Conservation (phyloP, 495 filamentous ascomycete genomes). For the Bryoglossum gracile region DNA sequence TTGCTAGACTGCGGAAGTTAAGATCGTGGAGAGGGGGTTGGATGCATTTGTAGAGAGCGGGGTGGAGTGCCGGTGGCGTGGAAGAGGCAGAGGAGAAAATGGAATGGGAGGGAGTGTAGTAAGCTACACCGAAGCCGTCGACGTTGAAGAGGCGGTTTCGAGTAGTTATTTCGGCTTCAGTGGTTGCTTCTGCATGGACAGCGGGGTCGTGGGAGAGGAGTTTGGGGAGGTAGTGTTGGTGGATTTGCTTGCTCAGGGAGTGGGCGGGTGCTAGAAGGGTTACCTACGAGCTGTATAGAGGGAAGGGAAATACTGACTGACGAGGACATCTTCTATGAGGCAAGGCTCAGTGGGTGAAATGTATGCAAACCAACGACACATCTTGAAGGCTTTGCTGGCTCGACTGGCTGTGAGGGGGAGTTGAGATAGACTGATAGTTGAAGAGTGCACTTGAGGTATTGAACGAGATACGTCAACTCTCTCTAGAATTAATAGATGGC, state of each 20-base stretch:
- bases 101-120: constrained; percentile 17
- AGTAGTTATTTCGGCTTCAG: constrained; percentile 29
- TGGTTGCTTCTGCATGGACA: constrained; percentile 23
- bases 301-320: constrained; percentile 14
- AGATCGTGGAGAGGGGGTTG: constrained; percentile 40
- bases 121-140: constrained; percentile 37
- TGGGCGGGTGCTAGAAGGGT: constrained; percentile 26
- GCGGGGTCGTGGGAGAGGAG: constrained; percentile 35
- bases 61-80: constrained; percentile 26
- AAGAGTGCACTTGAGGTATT: too few species aligned
- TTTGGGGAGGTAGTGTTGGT: constrained; percentile 41
- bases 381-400: too few species aligned
- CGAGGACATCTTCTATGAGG: constrained; percentile 30
- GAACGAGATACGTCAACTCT: too few species aligned
- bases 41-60: constrained; percentile 40
- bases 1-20: constrained; percentile 38
- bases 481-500: too few species aligned
- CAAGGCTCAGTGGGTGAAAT: constrained; percentile 26
- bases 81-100: constrained; percentile 17
- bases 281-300: not conserved
- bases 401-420: too few species aligned
- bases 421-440: too few species aligned
- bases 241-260: constrained; percentile 38
- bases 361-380: constrained; percentile 30
- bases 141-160: constrained; percentile 44